Evolutionary conservation across 306 rosid genomes (phyloP).

Genomic region (Psophocarpus tetragonolobus): DNA sequence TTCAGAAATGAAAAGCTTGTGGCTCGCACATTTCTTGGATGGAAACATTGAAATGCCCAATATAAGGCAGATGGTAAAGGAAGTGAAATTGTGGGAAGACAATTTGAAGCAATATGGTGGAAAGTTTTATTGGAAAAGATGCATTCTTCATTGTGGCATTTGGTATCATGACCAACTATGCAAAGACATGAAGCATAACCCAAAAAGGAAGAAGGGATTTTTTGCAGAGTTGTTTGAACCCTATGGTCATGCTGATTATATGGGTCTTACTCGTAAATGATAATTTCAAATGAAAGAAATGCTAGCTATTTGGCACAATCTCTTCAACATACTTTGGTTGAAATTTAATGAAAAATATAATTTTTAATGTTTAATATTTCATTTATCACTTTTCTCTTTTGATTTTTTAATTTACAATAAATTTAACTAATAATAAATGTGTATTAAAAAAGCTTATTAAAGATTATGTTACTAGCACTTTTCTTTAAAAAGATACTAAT

Average conservation of each 20-base stretch:
- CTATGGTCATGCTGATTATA: slow-evolving; percentile 50
- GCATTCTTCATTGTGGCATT: slow-evolving; percentile 24
- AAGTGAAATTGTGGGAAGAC: slow-evolving; percentile 44
- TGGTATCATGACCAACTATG: slow-evolving; percentile 56
- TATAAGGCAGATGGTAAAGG: slow-evolving; percentile 51
- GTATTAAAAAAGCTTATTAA: too few relatives aligned
- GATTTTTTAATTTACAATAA: too few relatives aligned
- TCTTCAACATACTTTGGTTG: too few relatives aligned
- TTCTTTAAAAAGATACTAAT: too few relatives aligned
- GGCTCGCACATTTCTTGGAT: slow-evolving; percentile 47
- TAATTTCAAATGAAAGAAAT: too few relatives aligned
- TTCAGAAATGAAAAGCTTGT: slow-evolving; percentile 47
- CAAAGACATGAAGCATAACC: slow-evolving; percentile 50
- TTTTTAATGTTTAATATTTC: too few relatives aligned
- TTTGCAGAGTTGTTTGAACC: slow-evolving; percentile 46
- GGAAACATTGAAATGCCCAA: slow-evolving; percentile 48
- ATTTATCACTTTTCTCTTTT: too few relatives aligned
- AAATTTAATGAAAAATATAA: too few relatives aligned
- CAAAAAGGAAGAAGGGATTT: slow-evolving; percentile 42
- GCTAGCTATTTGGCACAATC: too few relatives aligned
- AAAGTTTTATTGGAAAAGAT: slow-evolving; percentile 30
- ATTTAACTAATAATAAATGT: too few relatives aligned
- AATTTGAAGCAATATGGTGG: slow-evolving; percentile 38
- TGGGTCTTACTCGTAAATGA: slow-evolving; percentile 15
- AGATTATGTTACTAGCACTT: too few relatives aligned